Evolutionary conservation across 352 stramenopile species (phyloP).

Genomic region (Globisporangium carolinianum): DNA sequence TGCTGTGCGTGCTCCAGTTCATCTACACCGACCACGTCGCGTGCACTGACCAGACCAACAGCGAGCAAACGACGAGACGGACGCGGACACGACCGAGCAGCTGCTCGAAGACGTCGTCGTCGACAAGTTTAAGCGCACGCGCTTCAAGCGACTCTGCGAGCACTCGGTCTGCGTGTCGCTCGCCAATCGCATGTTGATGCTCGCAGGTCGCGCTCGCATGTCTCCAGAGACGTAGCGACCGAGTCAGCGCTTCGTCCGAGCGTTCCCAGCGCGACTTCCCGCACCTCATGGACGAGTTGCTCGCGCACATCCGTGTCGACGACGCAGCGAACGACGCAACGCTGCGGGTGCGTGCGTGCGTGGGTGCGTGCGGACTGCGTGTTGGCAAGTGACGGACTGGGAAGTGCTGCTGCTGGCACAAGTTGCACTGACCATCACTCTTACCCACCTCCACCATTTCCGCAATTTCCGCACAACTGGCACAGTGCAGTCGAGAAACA

Average conservation of each 20-base stretch:
- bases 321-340: slow-evolving; percentile 21
- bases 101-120: slow-evolving; percentile 67
- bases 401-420: too few relatives aligned
- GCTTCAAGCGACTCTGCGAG: slow-evolving; percentile 64
- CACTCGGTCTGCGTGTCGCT: slow-evolving; percentile 32
- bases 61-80: background rate
- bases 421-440: too few relatives aligned
- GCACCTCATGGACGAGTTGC: slow-evolving; percentile 38
- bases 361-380: slow-evolving; percentile 8
- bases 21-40: slow-evolving; percentile 58
- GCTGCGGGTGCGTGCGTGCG: slow-evolving; percentile 21
- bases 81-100: slow-evolving; percentile 18
- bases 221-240: slow-evolving; percentile 11
- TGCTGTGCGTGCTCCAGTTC: slow-evolving; percentile 58
- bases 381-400: too few relatives aligned
- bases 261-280: slow-evolving; percentile 28
- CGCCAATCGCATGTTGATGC: slow-evolving; percentile 48
- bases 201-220: slow-evolving; percentile 26
- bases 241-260: slow-evolving; percentile 20
- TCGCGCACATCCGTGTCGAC: slow-evolving; percentile 21
- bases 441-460: too few relatives aligned
- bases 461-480: slow-evolving; percentile 20
- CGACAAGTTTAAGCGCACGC: slow-evolving; percentile 62
- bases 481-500: slow-evolving; percentile 22
- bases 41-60: too few relatives aligned